phyloP scores from a whole-genome alignment of 2,329 filamentous ascomycete genomes.

The Aureobasidium sp. region DNA sequence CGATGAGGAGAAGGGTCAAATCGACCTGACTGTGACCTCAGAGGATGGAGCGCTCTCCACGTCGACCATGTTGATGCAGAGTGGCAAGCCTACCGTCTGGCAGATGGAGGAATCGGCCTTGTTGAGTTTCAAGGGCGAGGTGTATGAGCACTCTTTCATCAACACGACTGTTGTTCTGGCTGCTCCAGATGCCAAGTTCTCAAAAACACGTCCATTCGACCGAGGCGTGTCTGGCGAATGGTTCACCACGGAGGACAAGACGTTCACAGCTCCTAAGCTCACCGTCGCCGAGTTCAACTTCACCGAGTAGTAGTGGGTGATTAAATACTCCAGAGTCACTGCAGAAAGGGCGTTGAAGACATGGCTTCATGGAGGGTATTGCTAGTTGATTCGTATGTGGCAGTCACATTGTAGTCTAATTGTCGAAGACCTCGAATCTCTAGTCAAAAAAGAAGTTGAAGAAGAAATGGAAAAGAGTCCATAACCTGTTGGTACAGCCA shows the following conservation, averaged over 20 bases:
- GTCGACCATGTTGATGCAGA: no score
- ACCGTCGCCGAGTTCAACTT: neutral
- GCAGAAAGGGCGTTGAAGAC: neutral
- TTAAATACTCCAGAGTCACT: neutral
- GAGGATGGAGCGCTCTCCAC: no score
- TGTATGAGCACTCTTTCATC: neutral
- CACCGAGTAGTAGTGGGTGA: neutral
- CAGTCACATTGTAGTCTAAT: neutral
- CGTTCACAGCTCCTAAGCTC: neutral
- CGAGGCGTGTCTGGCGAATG: neutral
- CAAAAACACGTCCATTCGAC: neutral
- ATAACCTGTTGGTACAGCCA: neutral
- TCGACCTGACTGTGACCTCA: neutral
- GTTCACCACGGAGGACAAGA: neutral
- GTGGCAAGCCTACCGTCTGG: neutral
- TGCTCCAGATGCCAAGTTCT: neutral
- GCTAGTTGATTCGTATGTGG: neutral
- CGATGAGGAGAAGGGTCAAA: neutral
- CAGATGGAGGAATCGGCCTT: neutral
- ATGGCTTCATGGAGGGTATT: neutral
- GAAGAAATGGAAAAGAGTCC: neutral
- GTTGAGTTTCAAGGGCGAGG: neutral
- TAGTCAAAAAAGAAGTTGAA: neutral
- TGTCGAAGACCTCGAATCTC: neutral
- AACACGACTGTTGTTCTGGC: neutral